A percentile compares a stretch with the other conserved stretches of the same genome.
Conservation (phyloP, 129 eudicot species). For the Heracleum sosnowskyi region DNA sequence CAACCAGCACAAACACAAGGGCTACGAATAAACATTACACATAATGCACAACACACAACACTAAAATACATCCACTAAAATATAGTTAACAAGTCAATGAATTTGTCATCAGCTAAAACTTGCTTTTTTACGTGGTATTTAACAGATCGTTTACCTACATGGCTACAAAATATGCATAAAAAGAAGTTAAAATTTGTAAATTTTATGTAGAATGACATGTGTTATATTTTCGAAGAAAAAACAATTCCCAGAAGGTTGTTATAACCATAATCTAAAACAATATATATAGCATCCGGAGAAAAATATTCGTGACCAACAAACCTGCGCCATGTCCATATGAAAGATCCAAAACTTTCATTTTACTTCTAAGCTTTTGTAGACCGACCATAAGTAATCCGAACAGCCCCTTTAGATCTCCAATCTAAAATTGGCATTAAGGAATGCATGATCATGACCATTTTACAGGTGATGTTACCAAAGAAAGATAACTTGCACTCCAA, state of each 20-base stretch:
- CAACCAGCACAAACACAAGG: too few relatives aligned
- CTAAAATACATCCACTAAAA: too few relatives aligned
- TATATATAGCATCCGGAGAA: not conserved
- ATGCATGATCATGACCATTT: not conserved
- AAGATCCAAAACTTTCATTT: slow-evolving; percentile 62
- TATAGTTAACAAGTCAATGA: slow-evolving; percentile 7
- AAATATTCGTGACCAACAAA: slow-evolving; percentile 20
- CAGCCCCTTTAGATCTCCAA: slow-evolving; percentile 85
- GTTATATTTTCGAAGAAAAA: not conserved
- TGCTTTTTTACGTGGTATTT: not conserved
- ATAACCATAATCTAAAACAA: not conserved
- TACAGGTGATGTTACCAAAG: too few relatives aligned
- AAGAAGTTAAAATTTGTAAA: not conserved
- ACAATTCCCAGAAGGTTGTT: not conserved
- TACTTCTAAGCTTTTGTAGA: slow-evolving; percentile 57
- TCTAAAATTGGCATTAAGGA: slow-evolving; percentile 30
- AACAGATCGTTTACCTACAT: not conserved
- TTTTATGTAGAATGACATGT: not conserved
- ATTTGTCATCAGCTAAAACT: too few relatives aligned
- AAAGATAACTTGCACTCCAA: too few relatives aligned
- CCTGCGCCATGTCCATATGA: slow-evolving; percentile 81
- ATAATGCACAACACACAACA: too few relatives aligned
- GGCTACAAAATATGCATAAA: not conserved
- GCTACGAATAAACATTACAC: slow-evolving; percentile 27
- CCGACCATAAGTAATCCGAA: slow-evolving; percentile 59